These are phyloP conservation scores for Pseudognaphalium luteoalbum DNA, from an alignment of 129 eudicot species.

Conservation along the genomic window DNA sequence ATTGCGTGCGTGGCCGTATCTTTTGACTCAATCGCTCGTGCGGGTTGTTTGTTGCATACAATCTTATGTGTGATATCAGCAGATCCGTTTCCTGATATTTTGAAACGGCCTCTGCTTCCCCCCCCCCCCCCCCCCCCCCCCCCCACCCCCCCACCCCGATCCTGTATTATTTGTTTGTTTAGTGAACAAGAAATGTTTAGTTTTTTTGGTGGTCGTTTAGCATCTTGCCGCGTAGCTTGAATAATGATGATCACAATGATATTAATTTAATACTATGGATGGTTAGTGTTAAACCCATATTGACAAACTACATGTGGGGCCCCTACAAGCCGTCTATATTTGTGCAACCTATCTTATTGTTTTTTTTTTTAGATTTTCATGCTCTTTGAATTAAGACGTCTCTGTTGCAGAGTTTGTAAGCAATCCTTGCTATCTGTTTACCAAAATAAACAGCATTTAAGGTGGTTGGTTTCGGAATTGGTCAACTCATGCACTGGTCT, in stretches of 20 bases:
- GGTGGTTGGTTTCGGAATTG: constrained; percentile 53
- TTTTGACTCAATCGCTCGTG: constrained; percentile 9
- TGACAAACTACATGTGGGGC: not conserved
- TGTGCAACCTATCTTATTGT: not conserved
- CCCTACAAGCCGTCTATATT: constrained; percentile 3
- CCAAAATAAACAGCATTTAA: constrained; percentile 40
- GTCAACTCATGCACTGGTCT: constrained; percentile 42
- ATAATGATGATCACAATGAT: not conserved
- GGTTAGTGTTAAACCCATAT: not conserved
- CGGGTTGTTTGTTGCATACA: constrained; percentile 13
- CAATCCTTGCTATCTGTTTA: constrained; percentile 47
- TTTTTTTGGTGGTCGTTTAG: not conserved
- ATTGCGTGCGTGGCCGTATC: not conserved
- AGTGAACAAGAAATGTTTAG: not conserved
- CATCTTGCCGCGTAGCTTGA: not conserved
- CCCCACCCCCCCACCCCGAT: not conserved
- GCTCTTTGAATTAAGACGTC: constrained; percentile 35
- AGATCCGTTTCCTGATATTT: constrained; percentile 5
- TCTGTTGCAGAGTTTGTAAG: constrained; percentile 66
- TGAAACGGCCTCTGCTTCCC: not conserved
- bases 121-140: too few relatives aligned
- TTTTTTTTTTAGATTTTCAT: not conserved
- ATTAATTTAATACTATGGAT: not conserved
- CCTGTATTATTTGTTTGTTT: not conserved
- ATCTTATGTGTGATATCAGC: constrained; percentile 19